Conservation (phyloP, 257 asterid species). For the Rubia yunnanensis region DNA sequence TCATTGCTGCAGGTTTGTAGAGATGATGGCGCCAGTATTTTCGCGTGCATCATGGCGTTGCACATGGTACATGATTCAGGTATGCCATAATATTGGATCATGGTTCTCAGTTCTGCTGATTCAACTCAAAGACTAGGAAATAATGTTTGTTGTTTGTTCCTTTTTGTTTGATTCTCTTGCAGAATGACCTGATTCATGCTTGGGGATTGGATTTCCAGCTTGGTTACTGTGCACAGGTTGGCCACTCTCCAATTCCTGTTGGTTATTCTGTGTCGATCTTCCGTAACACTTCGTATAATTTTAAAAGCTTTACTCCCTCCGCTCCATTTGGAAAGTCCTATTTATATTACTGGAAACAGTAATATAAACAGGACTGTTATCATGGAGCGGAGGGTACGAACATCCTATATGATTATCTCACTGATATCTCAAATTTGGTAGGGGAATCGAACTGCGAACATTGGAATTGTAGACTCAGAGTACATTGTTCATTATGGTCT, state of each 20-base stretch:
- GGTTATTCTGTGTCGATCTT: no score
- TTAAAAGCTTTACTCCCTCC: background rate
- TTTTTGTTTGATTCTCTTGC: slow-evolving; percentile 8
- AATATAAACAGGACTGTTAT: no score
- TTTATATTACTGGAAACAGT: no score
- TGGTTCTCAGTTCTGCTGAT: background rate
- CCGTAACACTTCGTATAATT: no score
- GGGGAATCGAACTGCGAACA: slow-evolving; percentile 55
- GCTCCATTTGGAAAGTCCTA: background rate
- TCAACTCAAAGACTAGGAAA: background rate
- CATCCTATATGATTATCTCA: background rate
- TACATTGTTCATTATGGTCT: slow-evolving; percentile 53
- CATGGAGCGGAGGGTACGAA: background rate
- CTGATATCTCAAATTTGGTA: slow-evolving; percentile 13
- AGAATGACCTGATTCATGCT: slow-evolving; percentile 62
- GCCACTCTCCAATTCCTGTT: background rate
- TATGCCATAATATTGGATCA: slow-evolving; percentile 2
- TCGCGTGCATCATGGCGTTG: slow-evolving; percentile 70
- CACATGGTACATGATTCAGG: slow-evolving; percentile 77
- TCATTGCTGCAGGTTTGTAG: slow-evolving; percentile 45
- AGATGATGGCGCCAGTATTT: slow-evolving; percentile 87
- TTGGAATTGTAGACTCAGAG: slow-evolving; percentile 68
- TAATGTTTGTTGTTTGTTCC: background rate
- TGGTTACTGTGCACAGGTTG: slow-evolving; percentile 71
- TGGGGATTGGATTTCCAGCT: slow-evolving; percentile 79